Base-by-base conservation (phyloP, 2,329 filamentous ascomycete species). In the Penicillium olsonii region DNA sequence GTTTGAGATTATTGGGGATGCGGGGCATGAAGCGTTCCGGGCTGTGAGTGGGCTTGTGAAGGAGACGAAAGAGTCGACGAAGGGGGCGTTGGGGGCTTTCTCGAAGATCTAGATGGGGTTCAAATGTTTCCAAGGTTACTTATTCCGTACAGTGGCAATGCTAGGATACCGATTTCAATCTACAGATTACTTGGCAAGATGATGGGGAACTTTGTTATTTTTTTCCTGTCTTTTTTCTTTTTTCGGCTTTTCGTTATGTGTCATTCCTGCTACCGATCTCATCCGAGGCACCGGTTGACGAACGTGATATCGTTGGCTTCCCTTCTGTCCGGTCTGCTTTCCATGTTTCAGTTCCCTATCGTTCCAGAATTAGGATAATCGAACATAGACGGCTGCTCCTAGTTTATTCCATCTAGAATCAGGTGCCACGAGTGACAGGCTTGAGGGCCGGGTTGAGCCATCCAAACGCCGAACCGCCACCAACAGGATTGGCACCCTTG, bases 381-480 rank as follows among this genome's bases (percentile, higher is more conserved):
- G 40, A 43, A 48, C 42, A 31, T 39, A 40, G 41, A 43, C 24
- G 35, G 8, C 34, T 48, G 42, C n/a, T 26, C 42, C 55, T 65
- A 57, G 59, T 58, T 1, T 61, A 31, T 62, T 61, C 57, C 59
- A 65, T 52, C 59, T 60, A 58, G 54, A 47, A 37, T 50, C 56
- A 47, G 48, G 53, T 19, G 45, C 42, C 27, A 48, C 37, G 51
- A 31, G 29, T 31, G 29, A 6, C 43, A 54, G n/a, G 41, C 48
- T 37, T 62, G 59, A 42, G 68, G 11, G 61, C 59, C 17, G 69
- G 59, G 55, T 88, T 92, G 77, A 96, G 86, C 92, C 92, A 97
- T 11, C 88, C 87, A 74, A 97, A 97, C 2, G 92, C 92, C 50
- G 90, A 94, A 12, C 88, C 92, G n/a, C 89, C 89, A 8, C 92